A percentile compares a stretch with the other conserved stretches of the same genome.
Evolutionary conservation across 2,329 filamentous ascomycete species (phyloP).

Genomic region (Dothistroma pini): DNA sequence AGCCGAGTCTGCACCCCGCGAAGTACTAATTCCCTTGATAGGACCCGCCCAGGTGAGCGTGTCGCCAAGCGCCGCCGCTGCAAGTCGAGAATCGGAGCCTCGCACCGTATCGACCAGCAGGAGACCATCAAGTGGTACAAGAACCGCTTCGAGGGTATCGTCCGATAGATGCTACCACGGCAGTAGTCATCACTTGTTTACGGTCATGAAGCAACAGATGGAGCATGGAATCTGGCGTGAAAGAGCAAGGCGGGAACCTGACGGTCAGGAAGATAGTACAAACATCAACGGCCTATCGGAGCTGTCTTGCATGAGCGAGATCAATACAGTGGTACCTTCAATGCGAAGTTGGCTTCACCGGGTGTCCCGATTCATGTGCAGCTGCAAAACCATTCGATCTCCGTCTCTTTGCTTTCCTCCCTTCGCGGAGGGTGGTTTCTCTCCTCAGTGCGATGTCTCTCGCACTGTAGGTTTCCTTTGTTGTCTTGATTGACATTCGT

Average conservation of each 20-base stretch:
- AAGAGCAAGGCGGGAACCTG: slow-evolving; percentile 26
- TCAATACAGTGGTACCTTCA: slow-evolving; percentile 37
- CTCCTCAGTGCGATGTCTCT: too few species aligned
- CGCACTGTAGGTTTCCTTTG: neutral
- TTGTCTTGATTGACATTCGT: neutral
- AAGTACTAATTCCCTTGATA: slow-evolving; percentile 33
- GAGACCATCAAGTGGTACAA: slow-evolving; percentile 99
- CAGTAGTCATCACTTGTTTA: slow-evolving; percentile 9
- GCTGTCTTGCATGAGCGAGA: slow-evolving; percentile 36
- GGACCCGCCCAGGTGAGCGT: slow-evolving; percentile 95
- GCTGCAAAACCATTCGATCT: slow-evolving; percentile 37
- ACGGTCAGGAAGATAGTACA: slow-evolving; percentile 23
- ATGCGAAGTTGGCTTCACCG: slow-evolving; percentile 6
- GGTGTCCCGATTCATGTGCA: slow-evolving; percentile 25
- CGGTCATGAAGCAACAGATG: slow-evolving; percentile 14
- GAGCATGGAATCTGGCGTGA: slow-evolving; percentile 25
- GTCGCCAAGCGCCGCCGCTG: slow-evolving; percentile 90
- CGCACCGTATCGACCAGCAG: slow-evolving; percentile 87
- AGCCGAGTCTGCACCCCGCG: neutral
- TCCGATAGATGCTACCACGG: slow-evolving; percentile 68
- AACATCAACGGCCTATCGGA: slow-evolving; percentile 38
- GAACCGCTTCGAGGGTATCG: slow-evolving; percentile 95
- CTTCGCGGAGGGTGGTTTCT: neutral
- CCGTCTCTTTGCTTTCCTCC: slow-evolving; percentile 30
- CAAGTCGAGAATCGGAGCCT: slow-evolving; percentile 79